Conservation (phyloP, 1,284 basidiomycete genomes). For the Cryptococcus sp. region DNA sequence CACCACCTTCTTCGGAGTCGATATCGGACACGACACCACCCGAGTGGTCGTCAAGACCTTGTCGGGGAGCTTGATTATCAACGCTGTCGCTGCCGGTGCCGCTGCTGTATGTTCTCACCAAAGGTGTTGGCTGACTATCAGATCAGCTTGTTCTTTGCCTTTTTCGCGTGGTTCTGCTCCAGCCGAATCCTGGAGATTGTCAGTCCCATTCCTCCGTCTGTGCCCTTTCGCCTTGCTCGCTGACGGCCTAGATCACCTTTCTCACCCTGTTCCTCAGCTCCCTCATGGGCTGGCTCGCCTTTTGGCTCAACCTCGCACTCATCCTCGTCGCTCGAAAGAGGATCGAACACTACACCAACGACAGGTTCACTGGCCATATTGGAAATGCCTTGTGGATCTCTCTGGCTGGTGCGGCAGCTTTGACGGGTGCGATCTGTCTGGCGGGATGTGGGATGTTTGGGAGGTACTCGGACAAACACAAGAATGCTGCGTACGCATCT, state of each 20-base stretch:
- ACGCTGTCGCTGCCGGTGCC: slow-evolving; percentile 34
- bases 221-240: neutral
- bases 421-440: slow-evolving; percentile 28
- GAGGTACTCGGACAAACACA: slow-evolving; percentile 16
- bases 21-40: neutral
- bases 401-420: slow-evolving; percentile 32
- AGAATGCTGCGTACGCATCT: neutral
- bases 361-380: slow-evolving; percentile 21
- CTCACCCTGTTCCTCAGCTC: slow-evolving; percentile 25
- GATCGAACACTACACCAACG: slow-evolving; percentile 23
- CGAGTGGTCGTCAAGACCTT: slow-evolving; percentile 14
- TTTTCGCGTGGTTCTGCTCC: slow-evolving; percentile 30
- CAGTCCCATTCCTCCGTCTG: slow-evolving; percentile 7
- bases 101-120: slow-evolving; percentile 12
- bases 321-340: slow-evolving; percentile 27
- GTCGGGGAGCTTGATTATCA: slow-evolving; percentile 29
- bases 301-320: slow-evolving; percentile 27
- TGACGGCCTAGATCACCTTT: slow-evolving; percentile 22
- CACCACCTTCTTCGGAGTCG: slow-evolving; percentile 16
- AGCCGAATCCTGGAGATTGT: slow-evolving; percentile 30
- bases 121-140: neutral
- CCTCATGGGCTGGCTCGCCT: slow-evolving; percentile 30
- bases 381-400: slow-evolving; percentile 39
- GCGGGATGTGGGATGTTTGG: slow-evolving; percentile 38
- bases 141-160: slow-evolving; percentile 23